Conservation (phyloP, 495 filamentous ascomycete genomes). For the Rhypophila decipiens region DNA sequence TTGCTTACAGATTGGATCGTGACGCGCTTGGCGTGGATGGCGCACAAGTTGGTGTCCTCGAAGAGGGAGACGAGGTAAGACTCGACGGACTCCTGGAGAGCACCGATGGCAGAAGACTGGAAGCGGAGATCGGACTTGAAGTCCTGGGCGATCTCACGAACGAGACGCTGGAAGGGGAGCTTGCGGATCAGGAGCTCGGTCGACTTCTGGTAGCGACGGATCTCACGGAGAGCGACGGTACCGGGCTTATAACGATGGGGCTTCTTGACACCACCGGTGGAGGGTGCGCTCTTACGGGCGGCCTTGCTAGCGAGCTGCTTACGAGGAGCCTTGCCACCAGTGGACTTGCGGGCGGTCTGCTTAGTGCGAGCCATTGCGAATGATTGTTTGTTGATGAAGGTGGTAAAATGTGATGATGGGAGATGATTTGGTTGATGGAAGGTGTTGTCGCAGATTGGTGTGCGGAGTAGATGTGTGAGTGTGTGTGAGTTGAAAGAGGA, state of each 20-base stretch:
- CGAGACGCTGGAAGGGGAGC: constrained; percentile 99
- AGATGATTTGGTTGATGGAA: constrained; percentile 32
- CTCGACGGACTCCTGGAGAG: constrained; percentile 99
- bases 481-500: constrained; percentile 41
- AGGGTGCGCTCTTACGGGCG: constrained; percentile 50
- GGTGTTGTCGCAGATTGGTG: constrained; percentile 17
- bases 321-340: constrained; percentile 98
- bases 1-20: constrained; percentile 67
- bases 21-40: constrained; percentile 99
- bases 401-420: constrained; percentile 21
- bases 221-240: constrained; percentile 99
- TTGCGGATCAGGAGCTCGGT: constrained; percentile 99
- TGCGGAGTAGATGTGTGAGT: constrained; percentile 23
- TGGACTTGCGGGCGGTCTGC: constrained; percentile 99
- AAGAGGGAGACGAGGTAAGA: constrained; percentile 99
- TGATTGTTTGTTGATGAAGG: constrained; percentile 33
- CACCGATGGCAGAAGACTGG: constrained; percentile 99
- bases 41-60: constrained; percentile 99
- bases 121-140: constrained; percentile 99
- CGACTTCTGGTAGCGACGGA: constrained; percentile 99
- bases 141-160: constrained; percentile 99
- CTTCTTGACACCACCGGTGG: constrained; percentile 92
- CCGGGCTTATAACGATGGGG: constrained; percentile 99
- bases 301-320: constrained; percentile 76
- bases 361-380: constrained; percentile 95